Conservation (phyloP, 129 eudicot genomes). For the Tagetes patula region DNA sequence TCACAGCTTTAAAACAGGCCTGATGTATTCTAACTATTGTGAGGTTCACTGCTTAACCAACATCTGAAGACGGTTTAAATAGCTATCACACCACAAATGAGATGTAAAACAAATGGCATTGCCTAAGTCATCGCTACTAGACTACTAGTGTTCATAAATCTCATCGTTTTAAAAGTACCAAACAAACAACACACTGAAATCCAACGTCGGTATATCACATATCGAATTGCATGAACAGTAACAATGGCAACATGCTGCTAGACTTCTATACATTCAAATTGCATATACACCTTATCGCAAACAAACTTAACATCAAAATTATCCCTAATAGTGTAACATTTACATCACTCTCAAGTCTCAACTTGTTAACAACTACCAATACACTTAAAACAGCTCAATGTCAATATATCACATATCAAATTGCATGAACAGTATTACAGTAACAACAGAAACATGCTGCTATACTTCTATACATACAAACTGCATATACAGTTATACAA, state of each 20-base stretch:
- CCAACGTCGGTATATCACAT: background rate
- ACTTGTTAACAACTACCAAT: too few relatives aligned
- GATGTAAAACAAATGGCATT: background rate
- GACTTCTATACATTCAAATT: background rate
- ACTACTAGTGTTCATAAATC: background rate
- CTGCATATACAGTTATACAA: too few relatives aligned
- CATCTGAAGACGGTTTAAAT: background rate
- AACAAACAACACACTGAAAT: background rate
- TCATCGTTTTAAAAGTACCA: background rate
- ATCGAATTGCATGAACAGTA: constrained; percentile 15
- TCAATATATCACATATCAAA: too few relatives aligned
- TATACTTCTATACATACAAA: too few relatives aligned
- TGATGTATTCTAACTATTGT: background rate
- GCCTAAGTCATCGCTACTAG: background rate
- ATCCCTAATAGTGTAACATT: too few relatives aligned
- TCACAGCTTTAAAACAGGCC: background rate
- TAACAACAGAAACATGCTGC: too few relatives aligned
- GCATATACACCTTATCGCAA: background rate
- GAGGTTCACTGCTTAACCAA: background rate
- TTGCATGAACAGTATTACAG: too few relatives aligned
- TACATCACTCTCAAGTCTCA: too few relatives aligned
- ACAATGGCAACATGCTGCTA: constrained; percentile 1
- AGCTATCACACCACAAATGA: constrained; percentile 12
- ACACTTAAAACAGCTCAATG: too few relatives aligned
- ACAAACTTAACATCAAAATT: too few relatives aligned